Evolutionary conservation across 1,284 basidiomycete species (phyloP), one percentile per base, ranked within the genome.

Genomic region (Marasmius sp.): DNA sequence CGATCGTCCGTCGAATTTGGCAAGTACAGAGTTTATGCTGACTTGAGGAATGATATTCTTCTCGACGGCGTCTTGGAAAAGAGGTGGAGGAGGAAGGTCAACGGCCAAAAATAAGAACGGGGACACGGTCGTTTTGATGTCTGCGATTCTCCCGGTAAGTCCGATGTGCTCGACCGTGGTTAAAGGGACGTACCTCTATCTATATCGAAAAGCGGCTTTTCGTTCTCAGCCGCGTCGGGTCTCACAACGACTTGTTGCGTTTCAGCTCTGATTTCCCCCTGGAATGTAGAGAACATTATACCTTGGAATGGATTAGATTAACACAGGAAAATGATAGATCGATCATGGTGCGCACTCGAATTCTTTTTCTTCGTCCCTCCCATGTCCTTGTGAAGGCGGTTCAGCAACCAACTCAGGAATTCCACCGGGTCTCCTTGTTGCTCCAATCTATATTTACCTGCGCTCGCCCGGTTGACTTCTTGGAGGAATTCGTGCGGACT

Each of bases 1-100:
- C 8, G 91, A 92, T 68, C 79, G 81, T 36, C 97, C 97, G 74
- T 99, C 95, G 76, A 97, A 99, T 77, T 99, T 99, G 50, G 92
- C 86, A n/a, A 99, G 83, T 10, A 99, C 89, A 14, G 91, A 87
- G 54, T 95, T 88, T 63, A 99, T 88, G 53, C 91, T 91, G 51
- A 98, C 94, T 82, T 99, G 97, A 18, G 97, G 97, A 64, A 99
- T 97, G 74, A 98, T 98, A 73, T 98, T 98, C 77, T 98, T 97
- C 77, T 97, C 94, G 53, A 96, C 86, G 16, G 89, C 78, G 72
- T 98, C 96, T 77, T 98, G 97, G 77, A 99, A 98, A 48, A 99
- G 80, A 1, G 97, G 97, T 18, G 95, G 95, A 0, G 97, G 92
- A 1, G 97, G 97, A 14, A 99, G 85, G 77, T 99, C 97, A 52